phyloP scores from a whole-genome alignment of 2,329 filamentous ascomycete genomes.

The Paecilomyces sp. region DNA sequence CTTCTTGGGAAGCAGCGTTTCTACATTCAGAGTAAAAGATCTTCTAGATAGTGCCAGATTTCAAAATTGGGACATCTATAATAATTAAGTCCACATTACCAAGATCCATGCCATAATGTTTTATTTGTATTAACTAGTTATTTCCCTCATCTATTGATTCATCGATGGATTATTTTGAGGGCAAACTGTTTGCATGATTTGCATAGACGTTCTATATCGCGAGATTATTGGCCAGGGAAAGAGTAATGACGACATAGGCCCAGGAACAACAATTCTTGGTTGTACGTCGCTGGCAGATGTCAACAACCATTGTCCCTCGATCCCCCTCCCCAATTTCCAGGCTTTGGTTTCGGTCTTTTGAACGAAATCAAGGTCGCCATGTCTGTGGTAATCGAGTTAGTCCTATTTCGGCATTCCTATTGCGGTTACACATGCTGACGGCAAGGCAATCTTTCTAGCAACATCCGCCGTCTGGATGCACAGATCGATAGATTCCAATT shows the following conservation, averaged over 20 bases:
- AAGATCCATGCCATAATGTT: too few species aligned
- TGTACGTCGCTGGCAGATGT: background rate
- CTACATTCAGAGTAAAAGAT: too few species aligned
- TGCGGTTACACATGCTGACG: background rate
- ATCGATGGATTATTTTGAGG: background rate
- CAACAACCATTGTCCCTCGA: background rate
- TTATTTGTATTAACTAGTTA: too few species aligned
- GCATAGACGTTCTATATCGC: background rate
- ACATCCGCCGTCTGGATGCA: slow-evolving; percentile 50
- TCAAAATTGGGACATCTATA: too few species aligned
- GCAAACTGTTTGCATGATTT: background rate
- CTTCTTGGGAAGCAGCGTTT: too few species aligned
- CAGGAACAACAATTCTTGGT: background rate
- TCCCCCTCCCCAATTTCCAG: background rate
- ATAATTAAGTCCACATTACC: too few species aligned
- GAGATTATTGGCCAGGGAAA: background rate
- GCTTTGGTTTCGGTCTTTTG: background rate
- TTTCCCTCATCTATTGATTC: too few species aligned
- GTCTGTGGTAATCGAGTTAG: slow-evolving; percentile 1
- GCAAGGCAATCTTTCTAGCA: slow-evolving; percentile 28
- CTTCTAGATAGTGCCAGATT: too few species aligned
- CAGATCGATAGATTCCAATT: slow-evolving; percentile 44
- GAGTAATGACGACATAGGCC: background rate
- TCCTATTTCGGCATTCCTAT: background rate
- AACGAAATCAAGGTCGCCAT: background rate